phyloP scores from a whole-genome alignment of 2,329 filamentous ascomycete genomes.

The Monilinia fructicola region DNA sequence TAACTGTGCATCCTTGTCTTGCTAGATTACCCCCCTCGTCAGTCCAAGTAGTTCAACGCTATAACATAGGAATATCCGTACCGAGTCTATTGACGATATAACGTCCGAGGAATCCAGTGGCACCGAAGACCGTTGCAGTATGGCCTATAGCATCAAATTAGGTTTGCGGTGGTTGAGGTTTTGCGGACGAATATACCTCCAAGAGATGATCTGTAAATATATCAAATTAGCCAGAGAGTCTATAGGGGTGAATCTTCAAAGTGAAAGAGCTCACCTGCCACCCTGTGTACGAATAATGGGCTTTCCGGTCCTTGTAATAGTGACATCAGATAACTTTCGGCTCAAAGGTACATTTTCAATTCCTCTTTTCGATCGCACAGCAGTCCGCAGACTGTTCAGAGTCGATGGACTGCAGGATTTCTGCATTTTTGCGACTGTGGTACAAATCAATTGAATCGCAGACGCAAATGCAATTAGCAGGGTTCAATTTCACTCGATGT shows the following conservation, averaged over 20 bases:
- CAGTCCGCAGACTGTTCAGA: constrained; percentile 58
- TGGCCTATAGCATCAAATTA: constrained; percentile 60
- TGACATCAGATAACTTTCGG: constrained; percentile 72
- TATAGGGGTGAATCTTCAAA: constrained; percentile 24
- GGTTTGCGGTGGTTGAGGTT: constrained; percentile 24
- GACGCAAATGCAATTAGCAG: constrained; percentile 21
- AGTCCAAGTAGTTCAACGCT: constrained; percentile 26
- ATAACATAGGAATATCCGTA: constrained; percentile 41
- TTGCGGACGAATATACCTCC: constrained; percentile 62
- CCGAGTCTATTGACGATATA: constrained; percentile 97
- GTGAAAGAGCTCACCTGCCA: constrained; percentile 67
- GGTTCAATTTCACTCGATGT: constrained; percentile 26
- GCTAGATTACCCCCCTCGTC: constrained; percentile 53
- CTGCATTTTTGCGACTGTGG: constrained; percentile 41
- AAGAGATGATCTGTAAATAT: constrained; percentile 66
- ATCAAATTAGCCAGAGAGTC: constrained; percentile 37
- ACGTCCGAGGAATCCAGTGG: constrained; percentile 89
- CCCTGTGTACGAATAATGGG: constrained; percentile 86
- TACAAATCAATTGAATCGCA: constrained; percentile 32
- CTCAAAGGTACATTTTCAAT: constrained; percentile 47
- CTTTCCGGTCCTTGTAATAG: constrained; percentile 94
- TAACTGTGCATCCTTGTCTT: constrained; percentile 88
- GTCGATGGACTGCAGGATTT: constrained; percentile 44
- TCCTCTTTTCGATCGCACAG: constrained; percentile 51
- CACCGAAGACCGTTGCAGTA: constrained; percentile 96